Conservation (phyloP, 1,284 basidiomycete genomes). For the Xerocomus alliaceus region DNA sequence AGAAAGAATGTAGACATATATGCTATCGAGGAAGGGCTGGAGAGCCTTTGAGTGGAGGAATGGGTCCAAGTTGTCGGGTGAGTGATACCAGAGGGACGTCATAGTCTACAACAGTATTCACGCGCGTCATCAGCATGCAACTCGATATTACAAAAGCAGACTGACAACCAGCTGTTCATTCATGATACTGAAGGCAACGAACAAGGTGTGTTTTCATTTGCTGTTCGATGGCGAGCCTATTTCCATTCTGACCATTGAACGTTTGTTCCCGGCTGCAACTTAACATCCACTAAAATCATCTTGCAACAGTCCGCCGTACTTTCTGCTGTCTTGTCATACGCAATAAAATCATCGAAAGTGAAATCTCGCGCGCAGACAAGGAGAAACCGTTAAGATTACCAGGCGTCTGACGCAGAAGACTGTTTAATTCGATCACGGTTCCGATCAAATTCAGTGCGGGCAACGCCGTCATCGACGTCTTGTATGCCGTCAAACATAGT, state of each 20-base stretch:
- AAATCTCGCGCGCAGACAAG: constrained; percentile 71
- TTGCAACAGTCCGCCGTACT: constrained; percentile 83
- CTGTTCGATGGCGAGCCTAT: neutral
- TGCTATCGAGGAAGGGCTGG: constrained; percentile 76
- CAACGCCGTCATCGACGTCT: constrained; percentile 65
- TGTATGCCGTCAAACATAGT: constrained; percentile 72
- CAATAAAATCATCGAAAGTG: constrained; percentile 35
- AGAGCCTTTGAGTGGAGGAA: constrained; percentile 79
- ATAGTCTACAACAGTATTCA: neutral
- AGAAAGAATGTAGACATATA: constrained; percentile 88
- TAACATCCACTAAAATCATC: constrained; percentile 84
- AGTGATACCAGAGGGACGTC: constrained; percentile 27
- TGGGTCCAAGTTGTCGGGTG: constrained; percentile 80
- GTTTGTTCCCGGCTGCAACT: constrained; percentile 60
- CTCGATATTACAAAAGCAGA: constrained; percentile 64
- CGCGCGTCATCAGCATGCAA: constrained; percentile 43
- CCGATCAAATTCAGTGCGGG: constrained; percentile 67
- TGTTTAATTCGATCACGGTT: constrained; percentile 73
- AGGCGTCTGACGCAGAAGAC: constrained; percentile 72
- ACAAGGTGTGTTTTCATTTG: constrained; percentile 62
- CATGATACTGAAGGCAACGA: constrained; percentile 84
- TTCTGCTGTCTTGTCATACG: constrained; percentile 75
- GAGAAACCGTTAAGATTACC: constrained; percentile 74
- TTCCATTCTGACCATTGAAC: too few species aligned
- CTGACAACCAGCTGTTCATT: constrained; percentile 77